These are phyloP conservation scores for Kodamaea alishanica DNA, from an alignment of 1,139 yeast species.

Conservation along the genomic window DNA sequence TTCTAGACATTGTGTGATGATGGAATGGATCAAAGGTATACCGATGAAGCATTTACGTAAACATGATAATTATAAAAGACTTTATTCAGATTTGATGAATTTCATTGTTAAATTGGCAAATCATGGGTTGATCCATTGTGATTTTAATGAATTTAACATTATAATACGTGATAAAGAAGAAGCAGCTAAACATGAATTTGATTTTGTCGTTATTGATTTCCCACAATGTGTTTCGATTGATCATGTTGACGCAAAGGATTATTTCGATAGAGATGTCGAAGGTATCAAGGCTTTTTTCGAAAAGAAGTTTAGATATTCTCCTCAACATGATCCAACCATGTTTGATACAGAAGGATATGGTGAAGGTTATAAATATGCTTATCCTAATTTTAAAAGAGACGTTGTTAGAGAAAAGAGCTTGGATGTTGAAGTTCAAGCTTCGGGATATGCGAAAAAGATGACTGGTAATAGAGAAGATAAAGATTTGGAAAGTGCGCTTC, in stretches of 20 bases:
- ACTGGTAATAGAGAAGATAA: constrained; percentile 48
- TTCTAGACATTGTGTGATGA: constrained; percentile 86
- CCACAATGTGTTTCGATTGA: constrained; percentile 96
- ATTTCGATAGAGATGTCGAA: constrained; percentile 88
- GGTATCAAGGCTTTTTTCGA: constrained; percentile 82
- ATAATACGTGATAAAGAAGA: constrained; percentile 68
- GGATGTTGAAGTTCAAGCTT: constrained; percentile 84
- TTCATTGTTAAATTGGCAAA: constrained; percentile 81
- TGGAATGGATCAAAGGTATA: constrained; percentile 86
- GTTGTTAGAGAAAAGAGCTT: constrained; percentile 62
- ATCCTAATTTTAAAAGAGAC: constrained; percentile 78
- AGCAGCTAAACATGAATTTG: constrained; percentile 49
- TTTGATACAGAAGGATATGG: constrained; percentile 76
- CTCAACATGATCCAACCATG: constrained; percentile 62
- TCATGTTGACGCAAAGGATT: constrained; percentile 82
- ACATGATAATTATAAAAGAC: constrained; percentile 62
- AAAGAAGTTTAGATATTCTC: constrained; percentile 71
- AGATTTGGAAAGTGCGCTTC: constrained; percentile 74
- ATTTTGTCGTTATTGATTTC: constrained; percentile 90
- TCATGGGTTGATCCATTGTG: constrained; percentile 93
- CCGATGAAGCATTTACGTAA: constrained; percentile 82
- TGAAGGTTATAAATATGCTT: constrained; percentile 71
- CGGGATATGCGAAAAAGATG: constrained; percentile 80
- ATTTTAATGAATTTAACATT: constrained; percentile 93
- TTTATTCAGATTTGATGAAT: constrained; percentile 81